Conservation (phyloP, 495 filamentous ascomycete genomes). For the Lasiosphaeria hispida region DNA sequence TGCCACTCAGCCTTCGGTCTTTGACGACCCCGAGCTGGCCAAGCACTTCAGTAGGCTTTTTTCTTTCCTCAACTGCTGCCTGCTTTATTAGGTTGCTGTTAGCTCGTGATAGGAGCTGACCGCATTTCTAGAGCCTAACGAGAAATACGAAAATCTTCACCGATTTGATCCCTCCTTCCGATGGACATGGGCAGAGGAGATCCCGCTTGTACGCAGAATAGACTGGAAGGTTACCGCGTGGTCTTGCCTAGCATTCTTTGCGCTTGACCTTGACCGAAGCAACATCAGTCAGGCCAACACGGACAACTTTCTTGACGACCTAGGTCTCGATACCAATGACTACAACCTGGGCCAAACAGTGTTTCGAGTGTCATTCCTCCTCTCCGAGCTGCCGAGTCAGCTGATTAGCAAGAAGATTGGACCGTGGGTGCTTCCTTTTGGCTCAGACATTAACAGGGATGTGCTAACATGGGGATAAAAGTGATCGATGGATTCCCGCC, state of each 20-base stretch:
- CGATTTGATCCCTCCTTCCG: slow-evolving; percentile 50
- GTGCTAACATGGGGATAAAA: background rate
- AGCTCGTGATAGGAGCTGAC: background rate
- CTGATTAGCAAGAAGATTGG: slow-evolving; percentile 69
- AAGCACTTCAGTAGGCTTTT: slow-evolving; percentile 35
- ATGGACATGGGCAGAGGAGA: slow-evolving; percentile 54
- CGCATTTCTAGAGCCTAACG: slow-evolving; percentile 24
- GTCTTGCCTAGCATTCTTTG: slow-evolving; percentile 26
- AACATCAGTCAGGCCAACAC: slow-evolving; percentile 32
- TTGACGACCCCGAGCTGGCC: slow-evolving; percentile 46
- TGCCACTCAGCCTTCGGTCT: slow-evolving; percentile 52
- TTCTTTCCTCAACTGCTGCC: too few species aligned
- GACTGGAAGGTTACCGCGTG: slow-evolving; percentile 28
- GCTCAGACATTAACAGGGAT: too few species aligned
- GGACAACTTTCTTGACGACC: slow-evolving; percentile 37
- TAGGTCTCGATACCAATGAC: slow-evolving; percentile 26
- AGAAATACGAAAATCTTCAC: slow-evolving; percentile 51
- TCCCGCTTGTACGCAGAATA: slow-evolving; percentile 27
- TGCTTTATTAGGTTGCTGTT: too few species aligned
- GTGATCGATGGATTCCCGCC: slow-evolving; percentile 72
- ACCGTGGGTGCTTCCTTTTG: slow-evolving; percentile 28
- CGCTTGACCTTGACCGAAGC: slow-evolving; percentile 24
- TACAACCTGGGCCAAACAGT: slow-evolving; percentile 70
- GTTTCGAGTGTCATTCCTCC: slow-evolving; percentile 64
- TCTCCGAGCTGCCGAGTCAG: slow-evolving; percentile 71